A percentile compares a stretch with the other conserved stretches of the same genome.
These are phyloP conservation scores for Dendrobium huoshanense DNA, from an alignment of 106 monocot species.

Conservation along the genomic window DNA sequence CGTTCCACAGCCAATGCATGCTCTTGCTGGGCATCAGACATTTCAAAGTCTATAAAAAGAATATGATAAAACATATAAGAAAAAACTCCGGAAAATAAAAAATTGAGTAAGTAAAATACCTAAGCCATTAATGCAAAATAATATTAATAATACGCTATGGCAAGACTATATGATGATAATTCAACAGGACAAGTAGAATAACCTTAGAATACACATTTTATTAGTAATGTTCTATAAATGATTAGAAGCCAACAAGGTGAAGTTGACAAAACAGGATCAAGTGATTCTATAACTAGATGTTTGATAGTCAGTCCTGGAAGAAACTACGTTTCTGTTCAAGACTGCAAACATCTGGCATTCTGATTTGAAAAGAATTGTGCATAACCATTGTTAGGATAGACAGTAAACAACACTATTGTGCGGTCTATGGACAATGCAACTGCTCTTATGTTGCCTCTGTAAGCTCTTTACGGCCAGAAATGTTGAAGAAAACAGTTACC, in stretches of 20 bases:
- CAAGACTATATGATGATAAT: background rate
- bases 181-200: background rate
- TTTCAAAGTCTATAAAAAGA: conserved; percentile 47
- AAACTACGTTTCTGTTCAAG: background rate
- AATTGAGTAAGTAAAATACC: background rate
- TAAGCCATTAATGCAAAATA: background rate
- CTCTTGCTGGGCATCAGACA: conserved; percentile 61
- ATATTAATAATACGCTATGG: background rate
- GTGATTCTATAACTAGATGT: background rate
- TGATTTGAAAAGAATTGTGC: background rate
- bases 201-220: background rate
- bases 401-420: background rate
- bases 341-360: background rate
- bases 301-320: background rate
- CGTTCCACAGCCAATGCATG: conserved; percentile 57
- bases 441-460: background rate
- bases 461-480: background rate
- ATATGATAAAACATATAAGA: background rate
- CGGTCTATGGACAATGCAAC: background rate
- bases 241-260: background rate
- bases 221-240: background rate
- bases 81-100: background rate
- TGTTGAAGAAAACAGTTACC: background rate
- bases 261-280: too few relatives aligned
- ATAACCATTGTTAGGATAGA: too few relatives aligned